Evolutionary conservation across 1,284 basidiomycete genomes (phyloP).

Genomic region (Chalciporus piperatoides): DNA sequence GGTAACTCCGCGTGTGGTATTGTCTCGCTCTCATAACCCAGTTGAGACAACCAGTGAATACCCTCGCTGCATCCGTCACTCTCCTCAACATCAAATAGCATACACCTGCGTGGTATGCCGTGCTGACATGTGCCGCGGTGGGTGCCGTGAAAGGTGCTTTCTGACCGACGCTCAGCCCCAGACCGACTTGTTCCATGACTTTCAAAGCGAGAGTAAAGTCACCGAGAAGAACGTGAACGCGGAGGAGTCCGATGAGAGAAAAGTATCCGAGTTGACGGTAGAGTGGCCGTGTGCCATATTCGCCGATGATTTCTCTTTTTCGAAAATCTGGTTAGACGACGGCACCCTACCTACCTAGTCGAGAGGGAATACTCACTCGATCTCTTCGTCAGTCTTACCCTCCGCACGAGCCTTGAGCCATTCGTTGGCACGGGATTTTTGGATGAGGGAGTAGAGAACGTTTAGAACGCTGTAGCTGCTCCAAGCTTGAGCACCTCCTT

Average conservation of each 20-base stretch:
- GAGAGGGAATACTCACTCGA: conserved; percentile 55
- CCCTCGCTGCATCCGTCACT: conserved; percentile 92
- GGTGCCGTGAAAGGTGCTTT: conserved; percentile 87
- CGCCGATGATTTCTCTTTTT: conserved; percentile 79
- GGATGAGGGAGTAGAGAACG: conserved; percentile 96
- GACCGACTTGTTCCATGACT: conserved; percentile 91
- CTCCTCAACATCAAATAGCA: conserved; percentile 94
- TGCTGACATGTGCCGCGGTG: conserved; percentile 91
- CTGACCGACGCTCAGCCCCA: conserved; percentile 85
- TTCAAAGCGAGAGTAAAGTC: conserved; percentile 96
- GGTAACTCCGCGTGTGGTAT: conserved; percentile 94
- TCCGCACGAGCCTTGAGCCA: conserved; percentile 81
- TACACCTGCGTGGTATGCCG: conserved; percentile 95
- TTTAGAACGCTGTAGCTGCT: conserved; percentile 97
- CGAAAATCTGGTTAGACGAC: conserved; percentile 4
- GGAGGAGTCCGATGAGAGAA: conserved; percentile 90
- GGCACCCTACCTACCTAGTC: background rate
- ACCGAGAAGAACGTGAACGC: conserved; percentile 93
- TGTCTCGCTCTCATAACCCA: conserved; percentile 91
- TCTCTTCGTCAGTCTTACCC: conserved; percentile 79
- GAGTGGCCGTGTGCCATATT: conserved; percentile 86
- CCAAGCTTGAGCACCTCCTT: conserved; percentile 79
- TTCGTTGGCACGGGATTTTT: conserved; percentile 95
- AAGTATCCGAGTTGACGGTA: conserved; percentile 99
- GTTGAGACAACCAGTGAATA: conserved; percentile 90